Conservation (phyloP, 768 basidiomycete genomes). For the Agaricus blazei region DNA sequence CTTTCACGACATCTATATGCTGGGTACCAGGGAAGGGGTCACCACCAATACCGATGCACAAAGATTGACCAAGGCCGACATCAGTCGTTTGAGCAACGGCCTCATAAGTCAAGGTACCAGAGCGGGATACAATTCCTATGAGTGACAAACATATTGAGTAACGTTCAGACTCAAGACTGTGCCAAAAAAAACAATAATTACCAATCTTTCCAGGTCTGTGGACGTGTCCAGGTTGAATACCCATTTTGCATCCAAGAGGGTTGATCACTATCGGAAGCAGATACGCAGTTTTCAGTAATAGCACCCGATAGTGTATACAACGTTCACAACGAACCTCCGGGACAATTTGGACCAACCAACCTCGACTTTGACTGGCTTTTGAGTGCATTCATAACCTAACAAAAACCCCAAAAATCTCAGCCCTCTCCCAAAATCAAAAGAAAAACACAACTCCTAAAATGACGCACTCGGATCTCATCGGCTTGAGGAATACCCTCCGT, state of each 20-base stretch:
- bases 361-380: conserved; percentile 92
- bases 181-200: conserved; percentile 28
- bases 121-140: conserved; percentile 88
- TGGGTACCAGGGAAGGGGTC: conserved; percentile 96
- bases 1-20: conserved; percentile 92
- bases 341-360: conserved; percentile 98
- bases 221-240: conserved; percentile 97
- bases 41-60: conserved; percentile 96
- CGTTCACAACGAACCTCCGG: conserved; percentile 43
- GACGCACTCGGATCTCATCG: conserved; percentile 81
- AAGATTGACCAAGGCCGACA: conserved; percentile 92
- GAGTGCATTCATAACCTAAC: conserved; percentile 86
- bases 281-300: not conserved
- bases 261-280: conserved; percentile 63
- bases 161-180: not conserved
- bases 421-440: not conserved
- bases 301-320: too few relatives aligned
- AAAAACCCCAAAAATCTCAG: not conserved
- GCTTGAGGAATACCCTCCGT: conserved; percentile 98
- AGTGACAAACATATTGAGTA: not conserved
- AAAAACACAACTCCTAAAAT: conserved; percentile 16
- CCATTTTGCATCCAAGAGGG: conserved; percentile 98
- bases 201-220: conserved; percentile 96
- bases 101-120: conserved; percentile 96
- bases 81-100: conserved; percentile 96